Evolutionary conservation across 345 rosid genomes (phyloP), one percentile per base, ranked within the genome.

Genomic region (Acer yangbiense): DNA sequence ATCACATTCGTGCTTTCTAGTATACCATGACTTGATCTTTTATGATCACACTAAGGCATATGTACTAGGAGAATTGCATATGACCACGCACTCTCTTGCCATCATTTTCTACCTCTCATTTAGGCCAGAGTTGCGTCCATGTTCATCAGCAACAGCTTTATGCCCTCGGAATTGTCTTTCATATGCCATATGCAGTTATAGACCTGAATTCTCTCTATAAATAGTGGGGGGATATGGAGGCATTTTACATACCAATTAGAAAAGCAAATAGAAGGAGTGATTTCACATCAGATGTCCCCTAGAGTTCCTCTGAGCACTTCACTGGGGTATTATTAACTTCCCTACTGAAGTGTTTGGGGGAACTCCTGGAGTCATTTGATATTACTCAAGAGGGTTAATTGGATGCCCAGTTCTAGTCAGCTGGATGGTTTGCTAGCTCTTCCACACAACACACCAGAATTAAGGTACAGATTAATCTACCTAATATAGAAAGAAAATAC

Each of bases 281-380:
- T 5, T 11, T 11, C 16, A 2, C 50, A 67, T 80, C 82, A 71
- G 65, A 65, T 78, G 73, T 83, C 78, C 62, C 87, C 84, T 54
- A 75, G 83, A 82, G 90, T 82, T 84, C 81, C 78, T 77, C 65
- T 73, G 83, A 82, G 11, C 83, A 74, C 85, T 84, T 84, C 87
- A 84, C 5, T 77, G 79, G 75, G 46, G 46, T 43, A 80, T 68
- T 46, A 46, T 14, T 3, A 4, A 3, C 10, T 43, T 46, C 35
- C 74, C 78, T 71, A 72, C 76, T 85, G 82, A 85, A 85, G 85
- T 85, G 87, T 79, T 82, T 82, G 87, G 85, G 78, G 87, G 85
- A 82, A 79, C 82, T 84, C 89, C 79, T 73, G 78, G 84, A 77
- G 82, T 61, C 78, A 57, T 77, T 77, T 74, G 85, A 78, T 65